Percentiles rank a stretch among this genome's conserved stretches.
These are phyloP conservation scores for Xylaria polymorpha DNA, from an alignment of 2,329 filamentous ascomycete species.

Conservation along the genomic window DNA sequence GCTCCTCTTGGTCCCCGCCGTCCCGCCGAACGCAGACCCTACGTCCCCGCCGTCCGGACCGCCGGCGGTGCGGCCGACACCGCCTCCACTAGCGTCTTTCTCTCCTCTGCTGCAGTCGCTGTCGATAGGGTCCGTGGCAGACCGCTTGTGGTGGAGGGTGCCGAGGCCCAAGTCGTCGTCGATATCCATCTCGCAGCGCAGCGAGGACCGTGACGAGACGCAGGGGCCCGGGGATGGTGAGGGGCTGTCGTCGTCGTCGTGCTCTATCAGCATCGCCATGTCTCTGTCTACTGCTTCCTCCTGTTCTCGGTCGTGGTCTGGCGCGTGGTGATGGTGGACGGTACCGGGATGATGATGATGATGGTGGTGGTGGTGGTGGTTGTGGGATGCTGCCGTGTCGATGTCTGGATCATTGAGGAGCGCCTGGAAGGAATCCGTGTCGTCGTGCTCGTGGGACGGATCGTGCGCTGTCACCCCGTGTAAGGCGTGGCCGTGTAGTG, in stretches of 20 bases:
- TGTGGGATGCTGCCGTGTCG: constrained; percentile 30
- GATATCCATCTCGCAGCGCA: constrained; percentile 42
- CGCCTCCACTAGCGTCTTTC: neutral
- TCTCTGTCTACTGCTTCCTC: constrained; percentile 45
- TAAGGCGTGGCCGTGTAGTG: constrained; percentile 20
- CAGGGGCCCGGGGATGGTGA: constrained; percentile 12
- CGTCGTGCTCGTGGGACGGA: constrained; percentile 42
- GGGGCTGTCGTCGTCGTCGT: constrained; percentile 34
- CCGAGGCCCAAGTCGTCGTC: constrained; percentile 19
- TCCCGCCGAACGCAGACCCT: neutral
- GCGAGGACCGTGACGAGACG: constrained; percentile 11
- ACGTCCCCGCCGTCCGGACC: neutral
- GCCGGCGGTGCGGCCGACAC: constrained; percentile 8
- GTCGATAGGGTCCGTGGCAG: neutral
- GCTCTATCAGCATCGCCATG: constrained; percentile 50
- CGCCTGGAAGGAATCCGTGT: constrained; percentile 64
- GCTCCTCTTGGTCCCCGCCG: constrained; percentile 39
- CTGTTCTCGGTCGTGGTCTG: constrained; percentile 36
- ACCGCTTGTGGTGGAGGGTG: neutral
- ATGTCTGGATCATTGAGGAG: constrained; percentile 62
- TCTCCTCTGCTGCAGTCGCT: neutral
- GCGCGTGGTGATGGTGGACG: constrained; percentile 11
- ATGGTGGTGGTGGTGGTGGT: constrained; percentile 31
- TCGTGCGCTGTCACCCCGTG: constrained; percentile 17
- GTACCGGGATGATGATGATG: constrained; percentile 23